A percentile compares a stretch with the other conserved stretches of the same genome.
Evolutionary conservation across 441 rosid genomes (phyloP).

Genomic region (Populus trichocarpa): DNA sequence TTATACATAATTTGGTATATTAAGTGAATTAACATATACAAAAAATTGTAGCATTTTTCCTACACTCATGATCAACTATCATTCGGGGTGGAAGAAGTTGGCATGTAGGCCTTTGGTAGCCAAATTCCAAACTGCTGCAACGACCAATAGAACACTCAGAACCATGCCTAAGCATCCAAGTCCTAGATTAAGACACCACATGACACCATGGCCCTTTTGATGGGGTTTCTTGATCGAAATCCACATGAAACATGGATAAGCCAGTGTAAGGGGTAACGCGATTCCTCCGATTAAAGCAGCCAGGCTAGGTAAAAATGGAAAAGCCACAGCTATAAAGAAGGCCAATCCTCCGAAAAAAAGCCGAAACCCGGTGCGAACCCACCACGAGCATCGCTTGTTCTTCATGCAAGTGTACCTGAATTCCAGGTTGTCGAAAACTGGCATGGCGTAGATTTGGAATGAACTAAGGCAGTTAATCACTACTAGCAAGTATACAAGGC

Average conservation of each 20-base stretch:
- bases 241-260: conserved; percentile 22
- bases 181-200: too few relatives aligned
- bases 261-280: conserved; percentile 32
- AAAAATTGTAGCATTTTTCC: too few relatives aligned
- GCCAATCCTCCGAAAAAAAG: conserved; percentile 40
- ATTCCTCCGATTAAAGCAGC: conserved; percentile 45
- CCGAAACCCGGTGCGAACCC: conserved; percentile 28
- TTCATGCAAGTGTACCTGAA: conserved; percentile 20
- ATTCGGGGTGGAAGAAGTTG: conserved; percentile 44
- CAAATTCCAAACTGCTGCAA: conserved; percentile 39
- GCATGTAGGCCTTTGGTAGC: conserved; percentile 37
- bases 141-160: neutral
- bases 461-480: too few relatives aligned
- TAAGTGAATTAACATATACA: too few relatives aligned
- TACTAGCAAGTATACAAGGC: neutral
- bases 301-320: conserved; percentile 46
- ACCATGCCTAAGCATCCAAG: too few relatives aligned
- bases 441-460: too few relatives aligned
- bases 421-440: neutral
- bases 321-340: conserved; percentile 38
- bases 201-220: too few relatives aligned
- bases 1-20: too few relatives aligned
- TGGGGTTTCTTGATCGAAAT: conserved; percentile 31
- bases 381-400: conserved; percentile 23
- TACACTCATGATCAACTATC: too few relatives aligned